A percentile compares a stretch with the other conserved stretches of the same genome.
phyloP scores from a whole-genome alignment of 2,329 filamentous ascomycete genomes.

The Beauveria varroae region DNA sequence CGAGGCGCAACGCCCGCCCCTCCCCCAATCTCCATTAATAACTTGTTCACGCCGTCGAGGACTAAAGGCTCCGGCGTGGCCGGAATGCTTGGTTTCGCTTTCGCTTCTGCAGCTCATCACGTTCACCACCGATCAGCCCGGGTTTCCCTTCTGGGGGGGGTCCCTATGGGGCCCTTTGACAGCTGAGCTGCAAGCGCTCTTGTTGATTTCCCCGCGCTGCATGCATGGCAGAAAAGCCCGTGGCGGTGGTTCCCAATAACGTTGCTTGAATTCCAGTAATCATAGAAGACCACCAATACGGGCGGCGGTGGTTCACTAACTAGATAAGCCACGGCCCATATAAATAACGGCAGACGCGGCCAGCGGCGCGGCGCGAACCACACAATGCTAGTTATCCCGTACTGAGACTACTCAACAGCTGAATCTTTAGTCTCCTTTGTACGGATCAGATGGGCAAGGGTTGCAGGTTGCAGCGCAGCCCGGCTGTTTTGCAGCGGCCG shows the following conservation, averaged over 20 bases:
- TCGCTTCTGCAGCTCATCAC: background rate
- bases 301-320: background rate
- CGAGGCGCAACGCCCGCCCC: background rate
- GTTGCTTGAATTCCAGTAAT: background rate
- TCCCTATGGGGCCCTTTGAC: too few relatives aligned
- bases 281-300: background rate
- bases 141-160: background rate
- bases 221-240: background rate
- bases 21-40: background rate
- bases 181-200: background rate
- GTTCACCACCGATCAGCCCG: background rate
- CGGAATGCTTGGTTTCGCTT: background rate
- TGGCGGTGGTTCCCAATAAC: background rate
- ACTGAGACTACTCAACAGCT: background rate
- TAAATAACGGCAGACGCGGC: slow-evolving; percentile 10
- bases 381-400: background rate
- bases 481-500: too few relatives aligned
- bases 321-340: slow-evolving; percentile 8
- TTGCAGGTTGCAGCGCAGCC: too few relatives aligned
- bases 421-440: background rate
- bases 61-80: background rate
- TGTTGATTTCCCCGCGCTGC: background rate
- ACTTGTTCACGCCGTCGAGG: background rate
- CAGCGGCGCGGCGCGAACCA: slow-evolving; percentile 9
- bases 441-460: background rate